A percentile compares a stretch with the other conserved stretches of the same genome.
Conservation (phyloP, 1,139 yeast species). For the Geotrichum candidum region DNA sequence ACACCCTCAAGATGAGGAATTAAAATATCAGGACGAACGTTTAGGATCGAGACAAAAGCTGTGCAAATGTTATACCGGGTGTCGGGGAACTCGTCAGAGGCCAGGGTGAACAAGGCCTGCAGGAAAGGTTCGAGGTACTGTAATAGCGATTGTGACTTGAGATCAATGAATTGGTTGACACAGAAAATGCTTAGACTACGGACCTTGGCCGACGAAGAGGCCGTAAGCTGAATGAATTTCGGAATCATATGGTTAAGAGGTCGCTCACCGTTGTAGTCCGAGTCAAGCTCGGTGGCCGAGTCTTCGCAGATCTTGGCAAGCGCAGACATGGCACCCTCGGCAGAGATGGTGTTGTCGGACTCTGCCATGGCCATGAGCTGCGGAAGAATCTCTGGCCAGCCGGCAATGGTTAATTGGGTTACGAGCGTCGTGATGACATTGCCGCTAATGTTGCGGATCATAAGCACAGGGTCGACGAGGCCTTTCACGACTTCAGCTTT, state of each 20-base stretch:
- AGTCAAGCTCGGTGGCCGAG: conserved; percentile 52
- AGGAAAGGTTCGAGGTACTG: conserved; percentile 66
- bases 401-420: conserved; percentile 56
- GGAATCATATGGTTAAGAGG: conserved; percentile 69
- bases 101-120: conserved; percentile 54
- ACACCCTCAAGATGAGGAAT: conserved; percentile 80
- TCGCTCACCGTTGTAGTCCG: conserved; percentile 52
- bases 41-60: conserved; percentile 66
- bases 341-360: conserved; percentile 36
- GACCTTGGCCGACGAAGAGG: conserved; percentile 42
- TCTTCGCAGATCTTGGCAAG: conserved; percentile 88
- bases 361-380: conserved; percentile 57
- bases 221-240: conserved; percentile 49
- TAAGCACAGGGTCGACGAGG: conserved; percentile 49
- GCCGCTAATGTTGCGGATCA: conserved; percentile 84
- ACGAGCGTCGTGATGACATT: conserved; percentile 82
- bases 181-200: conserved; percentile 65
- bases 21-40: conserved; percentile 74
- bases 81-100: conserved; percentile 49
- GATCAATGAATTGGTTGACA: conserved; percentile 67
- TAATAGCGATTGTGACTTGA: conserved; percentile 59
- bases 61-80: conserved; percentile 74
- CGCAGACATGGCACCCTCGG: conserved; percentile 77
- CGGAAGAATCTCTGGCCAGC: conserved; percentile 72
- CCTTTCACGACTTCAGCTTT: conserved; percentile 63